Evolutionary conservation across 306 rosid species (phyloP).

Genomic region (Pachyrhizus erosus): DNA sequence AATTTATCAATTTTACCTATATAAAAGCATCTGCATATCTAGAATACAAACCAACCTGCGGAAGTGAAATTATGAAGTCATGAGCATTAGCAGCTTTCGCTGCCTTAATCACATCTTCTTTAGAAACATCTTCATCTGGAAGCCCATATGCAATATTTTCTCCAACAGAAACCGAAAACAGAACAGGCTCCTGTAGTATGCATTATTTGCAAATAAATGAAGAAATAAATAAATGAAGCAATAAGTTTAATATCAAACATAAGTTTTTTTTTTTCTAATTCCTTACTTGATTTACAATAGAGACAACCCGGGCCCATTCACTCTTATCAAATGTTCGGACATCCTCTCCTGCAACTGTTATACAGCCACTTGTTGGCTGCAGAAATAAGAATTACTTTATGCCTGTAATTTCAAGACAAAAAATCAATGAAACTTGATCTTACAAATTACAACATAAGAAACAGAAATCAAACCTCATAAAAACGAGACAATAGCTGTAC

Average conservation of each 20-base stretch:
- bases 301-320: conserved; percentile 90
- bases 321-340: conserved; percentile 90
- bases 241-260: conserved; percentile 31
- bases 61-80: conserved; percentile 91
- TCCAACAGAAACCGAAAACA: conserved; percentile 93
- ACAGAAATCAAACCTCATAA: conserved; percentile 77
- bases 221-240: conserved; percentile 24
- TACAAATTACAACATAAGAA: conserved; percentile 30
- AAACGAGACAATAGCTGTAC: conserved; percentile 94
- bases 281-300: conserved; percentile 86
- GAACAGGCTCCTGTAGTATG: conserved; percentile 83
- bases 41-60: conserved; percentile 66
- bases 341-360: conserved; percentile 91
- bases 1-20: not conserved
- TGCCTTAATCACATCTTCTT: conserved; percentile 92
- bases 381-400: conserved; percentile 41
- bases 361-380: conserved; percentile 84
- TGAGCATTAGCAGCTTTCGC: conserved; percentile 99
- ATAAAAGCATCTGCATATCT: conserved; percentile 23
- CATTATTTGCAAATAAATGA: conserved; percentile 22
- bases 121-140: conserved; percentile 88
- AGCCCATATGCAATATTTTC: conserved; percentile 98
- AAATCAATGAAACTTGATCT: conserved; percentile 26
- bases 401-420: conserved; percentile 25
- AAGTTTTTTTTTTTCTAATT: not conserved